Evolutionary conservation across 2,329 filamentous ascomycete genomes (phyloP).

Genomic region (Exophiala xenobiotica): DNA sequence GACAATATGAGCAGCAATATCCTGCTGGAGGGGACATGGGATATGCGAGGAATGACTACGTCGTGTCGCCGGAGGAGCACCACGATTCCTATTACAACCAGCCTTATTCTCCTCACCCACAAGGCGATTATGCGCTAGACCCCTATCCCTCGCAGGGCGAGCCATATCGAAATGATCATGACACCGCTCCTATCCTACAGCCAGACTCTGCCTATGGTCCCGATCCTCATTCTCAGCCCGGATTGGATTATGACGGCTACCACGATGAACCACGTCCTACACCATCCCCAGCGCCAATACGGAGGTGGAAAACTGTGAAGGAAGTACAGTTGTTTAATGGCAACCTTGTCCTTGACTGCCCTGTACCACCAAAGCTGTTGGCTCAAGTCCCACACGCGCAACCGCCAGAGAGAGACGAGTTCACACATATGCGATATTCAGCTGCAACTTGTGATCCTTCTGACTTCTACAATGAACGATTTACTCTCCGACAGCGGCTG

Average conservation of each 20-base stretch:
- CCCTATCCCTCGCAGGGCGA: constrained; percentile 56
- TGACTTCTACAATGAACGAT: constrained; percentile 84
- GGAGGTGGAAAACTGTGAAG: constrained; percentile 97
- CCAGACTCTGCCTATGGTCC: constrained; percentile 63
- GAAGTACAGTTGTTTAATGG: constrained; percentile 96
- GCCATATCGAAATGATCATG: constrained; percentile 68
- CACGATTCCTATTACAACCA: constrained; percentile 84
- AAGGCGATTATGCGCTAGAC: constrained; percentile 57
- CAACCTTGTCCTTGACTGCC: constrained; percentile 95
- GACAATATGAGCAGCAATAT: constrained; percentile 53
- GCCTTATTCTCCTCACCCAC: constrained; percentile 70
- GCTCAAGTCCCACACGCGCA: constrained; percentile 82
- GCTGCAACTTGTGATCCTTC: constrained; percentile 91
- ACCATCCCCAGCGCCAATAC: constrained; percentile 62
- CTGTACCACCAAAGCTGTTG: constrained; percentile 82
- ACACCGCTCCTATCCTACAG: constrained; percentile 71
- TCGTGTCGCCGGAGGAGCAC: constrained; percentile 77
- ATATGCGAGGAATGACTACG: constrained; percentile 65
- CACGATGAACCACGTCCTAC: constrained; percentile 37
- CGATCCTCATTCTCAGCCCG: constrained; percentile 50
- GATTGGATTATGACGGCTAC: constrained; percentile 36
- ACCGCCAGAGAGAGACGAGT: constrained; percentile 75
- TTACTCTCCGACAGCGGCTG: constrained; percentile 85
- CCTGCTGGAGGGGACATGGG: constrained; percentile 31
- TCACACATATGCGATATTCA: constrained; percentile 80